Base-by-base conservation (phyloP, 306 rosid species). In the Alnus glutinosa region DNA sequence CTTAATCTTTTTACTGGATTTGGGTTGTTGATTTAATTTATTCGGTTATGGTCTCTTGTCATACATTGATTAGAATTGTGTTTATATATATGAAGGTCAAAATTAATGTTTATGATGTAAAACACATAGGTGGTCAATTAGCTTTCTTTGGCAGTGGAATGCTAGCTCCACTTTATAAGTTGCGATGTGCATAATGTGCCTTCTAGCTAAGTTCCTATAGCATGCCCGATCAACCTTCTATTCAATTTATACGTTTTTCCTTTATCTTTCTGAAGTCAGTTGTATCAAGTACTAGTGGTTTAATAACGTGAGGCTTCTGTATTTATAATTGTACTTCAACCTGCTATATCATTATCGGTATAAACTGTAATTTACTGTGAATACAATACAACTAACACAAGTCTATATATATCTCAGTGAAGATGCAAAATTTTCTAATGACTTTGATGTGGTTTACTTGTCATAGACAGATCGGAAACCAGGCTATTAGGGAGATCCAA, bases 381-480 rank as follows among this genome's bases (percentile, higher is more conserved):
- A 57, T 57, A 16, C 30, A 13, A 32, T 63, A n/a, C n/a, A n/a
- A 5, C 46, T 28, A 63, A 14, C 67, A 14, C 7, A 30, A 8
- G 13, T 2, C 36, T 36, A 36, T 15, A 15, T 14, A 13, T 66
- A 97, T 73, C 96, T 97, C 49, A 92, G 98, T 84, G 96, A 85
- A 82, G 98, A 94, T 76, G 97, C 96, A 69, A 92, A 90, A 71
- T 94, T 94, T 81, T 94, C 98, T 57, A 79, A 89, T n/a, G 97
- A 94, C 84, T 94, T 92, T 79, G 98, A 94, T 77, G 98, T 94
- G 82, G 88, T 92, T 75, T 94, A 94, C 97, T 94, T 2, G 77
- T 94, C 74, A 84, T 94, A 76, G 98, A 92, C 88, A 84, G 96
- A 84, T n/a, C n/a, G 97, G 98, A 85, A 92, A 89, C 73, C 86